Percentiles rank a stretch among this genome's conserved stretches.
phyloP scores from a whole-genome alignment of 306 rosid species.

The Ormosia semicastrata region DNA sequence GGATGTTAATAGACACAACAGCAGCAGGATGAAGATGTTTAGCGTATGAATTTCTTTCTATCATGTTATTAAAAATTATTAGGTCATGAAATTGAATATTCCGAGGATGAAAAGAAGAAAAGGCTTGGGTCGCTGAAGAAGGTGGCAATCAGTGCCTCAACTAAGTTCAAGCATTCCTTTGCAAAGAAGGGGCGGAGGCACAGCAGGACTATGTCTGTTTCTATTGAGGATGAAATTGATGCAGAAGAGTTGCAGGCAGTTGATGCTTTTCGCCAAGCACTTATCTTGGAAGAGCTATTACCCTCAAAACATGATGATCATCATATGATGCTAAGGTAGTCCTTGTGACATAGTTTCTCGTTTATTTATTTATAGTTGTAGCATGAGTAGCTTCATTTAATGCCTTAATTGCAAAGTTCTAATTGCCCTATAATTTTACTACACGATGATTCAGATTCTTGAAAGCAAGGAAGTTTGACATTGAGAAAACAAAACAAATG shows the following conservation, averaged over 20 bases:
- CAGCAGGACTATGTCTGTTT: conserved; percentile 72
- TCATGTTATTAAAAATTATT: neutral
- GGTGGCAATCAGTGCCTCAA: conserved; percentile 84
- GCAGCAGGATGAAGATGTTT: neutral
- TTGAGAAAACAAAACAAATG: conserved; percentile 95
- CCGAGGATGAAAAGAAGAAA: conserved; percentile 81
- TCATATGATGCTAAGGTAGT: conserved; percentile 85
- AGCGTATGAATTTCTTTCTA: neutral
- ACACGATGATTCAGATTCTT: conserved; percentile 54
- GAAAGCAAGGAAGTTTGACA: conserved; percentile 88
- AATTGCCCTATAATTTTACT: neutral
- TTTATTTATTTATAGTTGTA: too few species aligned
- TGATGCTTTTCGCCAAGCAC: conserved; percentile 88
- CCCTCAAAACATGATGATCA: conserved; percentile 85
- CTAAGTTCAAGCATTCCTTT: conserved; percentile 68
- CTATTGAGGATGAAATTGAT: conserved; percentile 62
- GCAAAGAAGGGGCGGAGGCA: conserved; percentile 67
- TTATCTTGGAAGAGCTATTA: conserved; percentile 80
- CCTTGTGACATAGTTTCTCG: neutral
- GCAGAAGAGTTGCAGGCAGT: conserved; percentile 74
- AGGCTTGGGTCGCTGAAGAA: conserved; percentile 72
- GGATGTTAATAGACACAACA: neutral
- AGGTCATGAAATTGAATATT: conserved; percentile 54
- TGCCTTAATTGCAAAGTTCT: neutral
- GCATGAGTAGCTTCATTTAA: neutral